phyloP scores from a whole-genome alignment of 106 monocot species.

The Triglochin maritima region DNA sequence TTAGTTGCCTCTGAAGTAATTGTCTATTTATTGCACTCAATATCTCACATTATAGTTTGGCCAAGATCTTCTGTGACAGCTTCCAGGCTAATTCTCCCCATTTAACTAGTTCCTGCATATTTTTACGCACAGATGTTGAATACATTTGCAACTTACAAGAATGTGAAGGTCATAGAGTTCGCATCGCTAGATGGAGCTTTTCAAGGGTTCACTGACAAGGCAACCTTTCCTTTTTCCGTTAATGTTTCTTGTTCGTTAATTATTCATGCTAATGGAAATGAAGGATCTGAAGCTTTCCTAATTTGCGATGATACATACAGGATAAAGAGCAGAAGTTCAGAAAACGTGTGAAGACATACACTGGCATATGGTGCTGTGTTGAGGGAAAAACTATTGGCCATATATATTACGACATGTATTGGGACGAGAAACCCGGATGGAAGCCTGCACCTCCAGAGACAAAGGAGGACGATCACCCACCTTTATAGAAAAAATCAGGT shows the following conservation, averaged over 20 bases:
- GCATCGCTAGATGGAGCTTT: constrained; percentile 73
- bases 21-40: too few species aligned
- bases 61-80: too few species aligned
- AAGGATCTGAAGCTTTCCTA: neutral
- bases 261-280: neutral
- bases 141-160: constrained; percentile 26
- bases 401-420: constrained; percentile 94
- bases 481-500: constrained; percentile 21
- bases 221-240: constrained; percentile 7
- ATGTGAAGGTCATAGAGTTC: constrained; percentile 71
- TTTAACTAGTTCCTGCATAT: neutral
- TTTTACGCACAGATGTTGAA: constrained; percentile 1
- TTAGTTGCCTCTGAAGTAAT: too few species aligned
- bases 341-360: constrained; percentile 72
- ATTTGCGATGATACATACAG: constrained; percentile 18
- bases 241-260: neutral
- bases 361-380: constrained; percentile 91
- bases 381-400: constrained; percentile 52
- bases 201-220: constrained; percentile 55
- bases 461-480: constrained; percentile 59
- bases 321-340: constrained; percentile 54
- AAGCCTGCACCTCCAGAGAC: constrained; percentile 65
- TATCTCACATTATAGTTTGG: too few species aligned
- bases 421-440: constrained; percentile 97
- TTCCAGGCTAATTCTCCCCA: neutral